Conservation (phyloP, 768 basidiomycete species). For the Xerocomus spinulosus region DNA sequence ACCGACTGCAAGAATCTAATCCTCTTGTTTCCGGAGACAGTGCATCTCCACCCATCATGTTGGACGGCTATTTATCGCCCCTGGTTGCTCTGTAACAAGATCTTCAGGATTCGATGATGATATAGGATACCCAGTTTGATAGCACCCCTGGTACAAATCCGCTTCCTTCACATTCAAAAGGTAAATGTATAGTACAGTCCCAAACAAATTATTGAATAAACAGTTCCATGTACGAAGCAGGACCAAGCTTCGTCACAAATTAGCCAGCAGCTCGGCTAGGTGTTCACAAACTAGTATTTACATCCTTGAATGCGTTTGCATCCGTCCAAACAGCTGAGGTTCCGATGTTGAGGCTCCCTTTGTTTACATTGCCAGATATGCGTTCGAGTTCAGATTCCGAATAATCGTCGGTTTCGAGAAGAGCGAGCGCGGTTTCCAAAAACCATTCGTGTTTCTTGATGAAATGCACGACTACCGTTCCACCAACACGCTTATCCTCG, state of each 20-base stretch:
- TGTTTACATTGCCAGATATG: constrained; percentile 7
- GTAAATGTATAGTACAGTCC: constrained; percentile 8
- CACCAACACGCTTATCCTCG: constrained; percentile 70
- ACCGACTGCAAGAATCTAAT: constrained; percentile 32
- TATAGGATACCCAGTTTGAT: not conserved
- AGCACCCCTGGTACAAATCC: constrained; percentile 2
- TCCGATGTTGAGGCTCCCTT: constrained; percentile 16
- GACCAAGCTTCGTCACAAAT: not conserved
- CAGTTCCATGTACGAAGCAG: not conserved
- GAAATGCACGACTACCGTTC: constrained; percentile 94
- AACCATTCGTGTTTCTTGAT: constrained; percentile 98
- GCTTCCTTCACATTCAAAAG: constrained; percentile 1
- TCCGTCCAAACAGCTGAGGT: constrained; percentile 31
- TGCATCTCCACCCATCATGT: constrained; percentile 10
- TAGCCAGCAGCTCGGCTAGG: not conserved
- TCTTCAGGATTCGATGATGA: not conserved
- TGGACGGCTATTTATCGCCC: constrained; percentile 24
- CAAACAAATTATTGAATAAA: constrained; percentile 21
- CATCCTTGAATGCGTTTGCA: constrained; percentile 15
- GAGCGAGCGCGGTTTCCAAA: constrained; percentile 84
- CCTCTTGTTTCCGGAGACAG: constrained; percentile 34
- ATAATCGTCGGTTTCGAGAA: constrained; percentile 75
- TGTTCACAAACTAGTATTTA: constrained; percentile 10
- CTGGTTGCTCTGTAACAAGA: not conserved
- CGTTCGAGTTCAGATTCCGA: constrained; percentile 41